Evolutionary conservation across 2,329 filamentous ascomycete genomes (phyloP), one percentile per base, ranked within the genome.

Genomic region (Talaromyces pinophilus): DNA sequence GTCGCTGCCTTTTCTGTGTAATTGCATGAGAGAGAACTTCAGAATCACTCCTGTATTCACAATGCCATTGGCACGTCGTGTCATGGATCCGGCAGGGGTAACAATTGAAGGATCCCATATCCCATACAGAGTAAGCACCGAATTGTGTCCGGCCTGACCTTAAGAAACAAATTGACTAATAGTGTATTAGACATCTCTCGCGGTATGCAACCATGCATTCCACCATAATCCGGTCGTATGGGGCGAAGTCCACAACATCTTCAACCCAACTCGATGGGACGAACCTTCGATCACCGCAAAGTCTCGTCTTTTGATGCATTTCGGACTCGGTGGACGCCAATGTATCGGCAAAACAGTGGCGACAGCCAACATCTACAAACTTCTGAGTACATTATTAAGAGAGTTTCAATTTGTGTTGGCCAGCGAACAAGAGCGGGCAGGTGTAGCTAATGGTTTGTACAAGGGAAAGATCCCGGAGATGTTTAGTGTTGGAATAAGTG

Each of bases 271-370:
- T 2, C 68, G 77, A n/a, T 78, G 74, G 74, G 17, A 74, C 7
- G 35, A 68, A 10, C 66, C 70, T 0, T 63, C 69, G 8, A 68
- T 63, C 5, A 67, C 68, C 0, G 67, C 28, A 0, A 69, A 70
- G 11, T 68, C 71, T 1, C 67, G 70, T 17, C 71, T 72, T 10
- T 66, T 79, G 30, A 77, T 78, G 73, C 76, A 76, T 60, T 79
- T 78, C 66, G 75, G 77, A 0, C 66, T 75, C 0, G 77, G 77
- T 0, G 71, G 71, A 3, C 71, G 76, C 2, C 70, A 73, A 63
- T 79, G 76, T 61, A 75, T 79, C n/a, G 77, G 77, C 6, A 75
- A 76, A 63, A 77, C 70, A 4, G 69, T 79, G 7, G 77, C 76
- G 0, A 71, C 71, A 63, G 73, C 73, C 2, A 76, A 77, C 63